Evolutionary conservation across 2,329 filamentous ascomycete species (phyloP).

Genomic region (Pseudocercospora fijiensis): DNA sequence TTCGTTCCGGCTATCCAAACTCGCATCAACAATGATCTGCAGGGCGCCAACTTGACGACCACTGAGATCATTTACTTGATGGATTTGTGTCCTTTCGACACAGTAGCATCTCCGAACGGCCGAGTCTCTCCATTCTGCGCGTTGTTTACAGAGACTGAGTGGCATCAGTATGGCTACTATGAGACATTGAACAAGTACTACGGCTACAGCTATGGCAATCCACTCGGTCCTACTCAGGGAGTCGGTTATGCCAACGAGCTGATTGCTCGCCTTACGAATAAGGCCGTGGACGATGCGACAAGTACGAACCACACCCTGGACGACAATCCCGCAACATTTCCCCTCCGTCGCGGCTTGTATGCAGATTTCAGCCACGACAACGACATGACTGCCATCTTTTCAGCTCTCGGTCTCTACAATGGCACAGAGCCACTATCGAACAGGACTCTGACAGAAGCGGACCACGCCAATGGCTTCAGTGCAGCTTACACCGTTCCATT

Average conservation of each 20-base stretch:
- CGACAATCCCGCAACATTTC: constrained; percentile 66
- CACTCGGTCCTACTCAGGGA: constrained; percentile 78
- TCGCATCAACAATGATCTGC: constrained; percentile 67
- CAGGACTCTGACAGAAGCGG: constrained; percentile 49
- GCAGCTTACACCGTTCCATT: constrained; percentile 81
- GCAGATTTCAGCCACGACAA: constrained; percentile 94
- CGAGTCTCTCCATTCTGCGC: constrained; percentile 69
- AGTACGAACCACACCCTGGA: constrained; percentile 78
- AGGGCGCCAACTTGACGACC: constrained; percentile 63
- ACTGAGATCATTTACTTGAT: constrained; percentile 70
- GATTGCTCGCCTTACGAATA: constrained; percentile 71
- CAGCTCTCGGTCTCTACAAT: constrained; percentile 77
- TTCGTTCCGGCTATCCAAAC: constrained; percentile 68
- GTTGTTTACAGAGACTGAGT: constrained; percentile 76
- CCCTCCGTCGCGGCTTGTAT: constrained; percentile 66
- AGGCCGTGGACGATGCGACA: constrained; percentile 69
- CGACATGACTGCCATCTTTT: constrained; percentile 73
- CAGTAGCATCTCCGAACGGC: constrained; percentile 62
- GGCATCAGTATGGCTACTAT: constrained; percentile 77
- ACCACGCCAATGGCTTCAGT: constrained; percentile 65
- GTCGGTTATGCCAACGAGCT: constrained; percentile 88
- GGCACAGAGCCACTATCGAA: constrained; percentile 53
- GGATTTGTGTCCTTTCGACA: constrained; percentile 85
- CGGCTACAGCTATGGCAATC: constrained; percentile 72
- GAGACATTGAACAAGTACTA: constrained; percentile 82